A percentile compares a stretch with the other conserved stretches of the same genome.
phyloP scores from a whole-genome alignment of 2,329 filamentous ascomycete species.

The Zymoseptoria tritici region DNA sequence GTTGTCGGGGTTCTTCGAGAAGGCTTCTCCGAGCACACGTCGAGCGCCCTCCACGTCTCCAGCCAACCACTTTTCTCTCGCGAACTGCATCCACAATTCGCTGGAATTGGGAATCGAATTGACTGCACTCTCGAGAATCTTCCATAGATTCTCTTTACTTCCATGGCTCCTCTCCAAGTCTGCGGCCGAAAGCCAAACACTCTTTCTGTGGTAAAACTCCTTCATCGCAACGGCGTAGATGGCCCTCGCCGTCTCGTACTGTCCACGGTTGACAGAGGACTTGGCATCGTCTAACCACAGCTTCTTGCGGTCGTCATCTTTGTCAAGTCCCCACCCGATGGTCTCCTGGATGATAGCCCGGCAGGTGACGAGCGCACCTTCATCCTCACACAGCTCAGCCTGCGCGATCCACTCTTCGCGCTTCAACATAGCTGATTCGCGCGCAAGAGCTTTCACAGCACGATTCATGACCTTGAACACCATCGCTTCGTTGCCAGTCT shows the following conservation, averaged over 20 bases:
- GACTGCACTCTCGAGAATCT: conserved; percentile 83
- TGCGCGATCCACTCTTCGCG: conserved; percentile 95
- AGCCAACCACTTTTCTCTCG: conserved; percentile 86
- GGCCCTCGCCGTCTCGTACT: conserved; percentile 82
- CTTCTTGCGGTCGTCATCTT: conserved; percentile 92
- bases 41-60: conserved; percentile 83
- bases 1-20: conserved; percentile 91
- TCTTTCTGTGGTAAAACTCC: conserved; percentile 80
- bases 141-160: conserved; percentile 71
- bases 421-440: conserved; percentile 92
- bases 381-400: conserved; percentile 89
- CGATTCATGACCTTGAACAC: conserved; percentile 85
- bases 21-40: conserved; percentile 76
- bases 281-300: conserved; percentile 94
- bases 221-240: conserved; percentile 89
- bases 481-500: conserved; percentile 74
- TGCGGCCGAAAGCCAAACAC: conserved; percentile 82
- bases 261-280: conserved; percentile 69
- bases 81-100: conserved; percentile 90
- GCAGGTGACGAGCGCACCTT: conserved; percentile 80
- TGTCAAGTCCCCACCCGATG: conserved; percentile 84
- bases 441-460: conserved; percentile 78
- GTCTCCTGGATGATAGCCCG: conserved; percentile 87
- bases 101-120: conserved; percentile 89
- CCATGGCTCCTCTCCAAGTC: conserved; percentile 89